phyloP scores from a whole-genome alignment of 306 rosid species.

The Cucurbita maxima region DNA sequence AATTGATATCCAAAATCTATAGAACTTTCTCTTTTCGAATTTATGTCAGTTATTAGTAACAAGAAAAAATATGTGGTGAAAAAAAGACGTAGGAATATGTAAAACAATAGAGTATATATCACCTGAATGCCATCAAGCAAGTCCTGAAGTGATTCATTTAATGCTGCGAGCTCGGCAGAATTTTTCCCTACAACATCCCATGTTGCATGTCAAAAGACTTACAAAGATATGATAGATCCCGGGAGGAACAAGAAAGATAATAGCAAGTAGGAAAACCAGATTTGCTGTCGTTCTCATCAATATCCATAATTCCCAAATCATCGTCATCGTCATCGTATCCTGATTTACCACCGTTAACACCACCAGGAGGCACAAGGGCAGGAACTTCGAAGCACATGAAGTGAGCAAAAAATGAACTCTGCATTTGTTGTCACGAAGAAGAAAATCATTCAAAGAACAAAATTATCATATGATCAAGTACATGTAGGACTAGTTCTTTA shows the following conservation, averaged over 20 bases:
- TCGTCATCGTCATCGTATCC: conserved; percentile 55
- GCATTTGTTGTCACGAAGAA: conserved; percentile 20
- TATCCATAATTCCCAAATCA: conserved; percentile 75
- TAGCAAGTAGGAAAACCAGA: conserved; percentile 18
- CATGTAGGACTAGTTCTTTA: conserved; percentile 10
- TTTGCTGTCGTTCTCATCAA: conserved; percentile 53
- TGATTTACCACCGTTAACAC: conserved; percentile 45
- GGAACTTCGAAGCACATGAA: conserved; percentile 93
- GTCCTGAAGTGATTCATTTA: conserved; percentile 78
- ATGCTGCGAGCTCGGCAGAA: conserved; percentile 55
- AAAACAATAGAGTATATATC: conserved; percentile 16
- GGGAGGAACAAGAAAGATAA: neutral
- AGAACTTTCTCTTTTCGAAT: neutral
- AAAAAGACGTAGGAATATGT: neutral
- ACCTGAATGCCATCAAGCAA: conserved; percentile 95
- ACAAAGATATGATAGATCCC: neutral
- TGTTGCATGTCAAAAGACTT: neutral
- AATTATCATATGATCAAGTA: neutral
- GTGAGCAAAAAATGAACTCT: conserved; percentile 84
- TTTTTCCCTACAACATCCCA: conserved; percentile 28
- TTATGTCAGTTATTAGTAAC: neutral
- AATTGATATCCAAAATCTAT: neutral
- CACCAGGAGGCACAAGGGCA: conserved; percentile 70
- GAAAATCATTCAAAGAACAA: conserved; percentile 7
- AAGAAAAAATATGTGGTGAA: neutral